A percentile compares a stretch with the other conserved stretches of the same genome.
These are phyloP conservation scores for Claviceps arundinis DNA, from an alignment of 2,329 filamentous ascomycete species.

Conservation along the genomic window DNA sequence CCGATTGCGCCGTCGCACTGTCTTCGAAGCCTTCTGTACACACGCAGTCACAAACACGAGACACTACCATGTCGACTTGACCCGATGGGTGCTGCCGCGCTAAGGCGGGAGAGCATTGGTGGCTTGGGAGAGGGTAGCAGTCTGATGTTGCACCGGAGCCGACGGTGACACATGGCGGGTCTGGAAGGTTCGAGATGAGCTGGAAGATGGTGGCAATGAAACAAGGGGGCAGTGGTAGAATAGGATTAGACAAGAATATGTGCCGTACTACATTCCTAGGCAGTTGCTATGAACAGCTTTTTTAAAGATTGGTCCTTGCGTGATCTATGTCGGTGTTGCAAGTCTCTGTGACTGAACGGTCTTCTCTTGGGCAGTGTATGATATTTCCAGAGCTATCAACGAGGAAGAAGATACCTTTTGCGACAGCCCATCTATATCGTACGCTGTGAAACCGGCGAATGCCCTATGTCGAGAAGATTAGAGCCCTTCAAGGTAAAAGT, in stretches of 20 bases:
- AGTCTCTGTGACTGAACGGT: too few species aligned
- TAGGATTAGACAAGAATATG: neutral
- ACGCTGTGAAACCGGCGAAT: too few species aligned
- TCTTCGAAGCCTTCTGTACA: neutral
- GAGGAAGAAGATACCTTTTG: too few species aligned
- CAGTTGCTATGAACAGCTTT: slow-evolving; percentile 10
- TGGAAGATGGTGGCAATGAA: neutral
- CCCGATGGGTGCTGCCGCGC: neutral
- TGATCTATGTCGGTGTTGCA: too few species aligned
- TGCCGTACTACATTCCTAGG: slow-evolving; percentile 7
- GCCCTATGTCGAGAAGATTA: too few species aligned
- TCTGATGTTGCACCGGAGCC: too few species aligned
- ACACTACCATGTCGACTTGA: neutral
- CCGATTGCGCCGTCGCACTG: neutral
- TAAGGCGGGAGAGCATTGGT: neutral
- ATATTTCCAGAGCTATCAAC: too few species aligned
- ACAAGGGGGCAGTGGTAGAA: neutral
- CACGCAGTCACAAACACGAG: neutral
- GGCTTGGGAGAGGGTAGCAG: neutral
- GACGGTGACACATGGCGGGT: neutral
- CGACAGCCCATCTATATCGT: too few species aligned
- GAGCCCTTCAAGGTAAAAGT: too few species aligned
- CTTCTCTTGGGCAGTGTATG: too few species aligned
- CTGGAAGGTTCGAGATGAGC: neutral
- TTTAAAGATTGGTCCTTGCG: neutral